phyloP scores from a whole-genome alignment of 2,329 filamentous ascomycete species.

The Claviceps fusiformis region DNA sequence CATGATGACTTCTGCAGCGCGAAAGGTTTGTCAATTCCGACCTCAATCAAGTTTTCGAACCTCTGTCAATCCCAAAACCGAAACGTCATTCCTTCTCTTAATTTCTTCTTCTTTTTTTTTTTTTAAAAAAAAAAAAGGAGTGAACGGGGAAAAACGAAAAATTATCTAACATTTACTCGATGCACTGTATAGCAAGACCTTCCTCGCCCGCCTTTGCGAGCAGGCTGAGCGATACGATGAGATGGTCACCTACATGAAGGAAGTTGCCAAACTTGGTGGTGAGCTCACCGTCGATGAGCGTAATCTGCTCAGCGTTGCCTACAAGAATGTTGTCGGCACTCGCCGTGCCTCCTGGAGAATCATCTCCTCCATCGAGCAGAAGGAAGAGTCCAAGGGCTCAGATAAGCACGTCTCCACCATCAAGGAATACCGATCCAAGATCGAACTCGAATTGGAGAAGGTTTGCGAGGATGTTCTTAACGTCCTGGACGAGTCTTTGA shows the following conservation, averaged over 20 bases:
- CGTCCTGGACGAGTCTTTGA: constrained; percentile 83
- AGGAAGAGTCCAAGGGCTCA: constrained; percentile 97
- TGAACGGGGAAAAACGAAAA: neutral
- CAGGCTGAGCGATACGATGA: constrained; percentile 99
- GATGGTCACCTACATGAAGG: constrained; percentile 99
- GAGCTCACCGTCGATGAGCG: constrained; percentile 92
- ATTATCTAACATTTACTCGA: constrained; percentile 9
- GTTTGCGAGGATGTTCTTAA: constrained; percentile 97
- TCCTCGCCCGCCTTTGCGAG: constrained; percentile 98
- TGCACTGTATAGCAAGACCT: constrained; percentile 69
- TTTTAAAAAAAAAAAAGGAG: neutral
- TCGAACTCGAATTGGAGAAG: constrained; percentile 92
- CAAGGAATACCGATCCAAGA: constrained; percentile 96
- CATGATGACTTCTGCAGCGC: constrained; percentile 37
- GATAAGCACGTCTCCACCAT: constrained; percentile 91
- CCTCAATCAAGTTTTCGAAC: constrained; percentile 3
- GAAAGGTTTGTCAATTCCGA: constrained; percentile 44
- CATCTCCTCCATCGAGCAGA: constrained; percentile 99
- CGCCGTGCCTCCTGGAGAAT: constrained; percentile 98
- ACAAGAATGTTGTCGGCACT: constrained; percentile 99
- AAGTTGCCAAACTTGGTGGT: constrained; percentile 78
- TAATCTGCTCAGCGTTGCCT: constrained; percentile 95
- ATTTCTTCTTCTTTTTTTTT: too few species aligned
- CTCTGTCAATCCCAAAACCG: constrained; percentile 4
- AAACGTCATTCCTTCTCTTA: neutral